A percentile compares a stretch with the other conserved stretches of the same genome.
phyloP scores from a whole-genome alignment of 1,284 basidiomycete genomes.

The Pterulicium gracile region DNA sequence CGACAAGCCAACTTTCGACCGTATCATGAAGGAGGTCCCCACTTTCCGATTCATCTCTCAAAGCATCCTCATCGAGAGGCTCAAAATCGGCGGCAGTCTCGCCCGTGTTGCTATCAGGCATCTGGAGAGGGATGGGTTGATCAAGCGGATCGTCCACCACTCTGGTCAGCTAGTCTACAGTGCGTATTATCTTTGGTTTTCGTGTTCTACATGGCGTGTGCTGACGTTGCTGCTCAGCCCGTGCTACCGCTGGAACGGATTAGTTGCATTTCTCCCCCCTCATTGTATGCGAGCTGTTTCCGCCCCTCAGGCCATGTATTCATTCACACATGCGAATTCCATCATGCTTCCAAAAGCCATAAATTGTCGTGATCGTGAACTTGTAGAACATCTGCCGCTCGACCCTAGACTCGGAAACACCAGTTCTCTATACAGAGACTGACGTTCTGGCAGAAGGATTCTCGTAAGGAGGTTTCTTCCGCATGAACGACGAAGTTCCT shows the following conservation, averaged over 20 bases:
- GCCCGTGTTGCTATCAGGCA: slow-evolving; percentile 91
- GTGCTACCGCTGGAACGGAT: slow-evolving; percentile 52
- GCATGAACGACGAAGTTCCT: too few species aligned
- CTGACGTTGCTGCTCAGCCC: slow-evolving; percentile 29
- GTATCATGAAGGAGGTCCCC: slow-evolving; percentile 98
- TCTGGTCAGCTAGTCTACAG: slow-evolving; percentile 91
- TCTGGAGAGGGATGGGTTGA: slow-evolving; percentile 90
- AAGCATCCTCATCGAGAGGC: slow-evolving; percentile 94
- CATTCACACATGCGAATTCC: slow-evolving; percentile 21
- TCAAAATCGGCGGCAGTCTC: slow-evolving; percentile 93
- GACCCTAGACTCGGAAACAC: too few species aligned
- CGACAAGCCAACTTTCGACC: slow-evolving; percentile 88
- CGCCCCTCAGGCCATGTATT: slow-evolving; percentile 38
- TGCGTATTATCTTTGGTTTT: slow-evolving; percentile 29
- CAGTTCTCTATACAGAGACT: too few species aligned
- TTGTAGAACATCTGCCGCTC: too few species aligned
- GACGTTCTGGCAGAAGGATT: too few species aligned
- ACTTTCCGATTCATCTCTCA: slow-evolving; percentile 99
- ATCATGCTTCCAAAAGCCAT: too few species aligned
- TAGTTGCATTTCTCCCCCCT: slow-evolving; percentile 25
- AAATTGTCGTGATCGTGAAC: too few species aligned
- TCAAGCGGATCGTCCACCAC: slow-evolving; percentile 97
- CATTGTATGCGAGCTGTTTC: slow-evolving; percentile 15
- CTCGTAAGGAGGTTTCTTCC: too few species aligned
- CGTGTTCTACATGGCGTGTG: slow-evolving; percentile 4